Base-by-base conservation (phyloP, 768 basidiomycete genomes). In the Mycena alexandri region DNA sequence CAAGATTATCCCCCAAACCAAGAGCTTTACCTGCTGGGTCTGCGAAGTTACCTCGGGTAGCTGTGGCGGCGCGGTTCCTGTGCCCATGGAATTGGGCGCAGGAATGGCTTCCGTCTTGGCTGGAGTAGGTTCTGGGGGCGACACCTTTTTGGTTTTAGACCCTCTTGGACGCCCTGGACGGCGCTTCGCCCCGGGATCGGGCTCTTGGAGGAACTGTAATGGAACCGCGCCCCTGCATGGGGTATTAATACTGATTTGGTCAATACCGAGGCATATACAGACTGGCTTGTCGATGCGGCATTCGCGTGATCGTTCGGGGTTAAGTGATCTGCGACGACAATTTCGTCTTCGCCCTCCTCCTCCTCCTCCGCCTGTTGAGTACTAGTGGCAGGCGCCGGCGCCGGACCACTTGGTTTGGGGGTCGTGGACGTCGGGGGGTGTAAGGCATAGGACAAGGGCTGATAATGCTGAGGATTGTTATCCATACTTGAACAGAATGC, bases 381-480 rank as follows among this genome's bases (percentile, higher is more conserved):
- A 43, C 25, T 50, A 7, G 21, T 42, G 42, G 25, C 50, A 6
- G 29, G 57, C 64, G 63, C 34, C 47, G 44, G 53, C 33, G 59
- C 33, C 25, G 52, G 22, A 42, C 73, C 76, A 70, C 62, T 73
- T 73, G 79, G 58, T 41, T 65, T 68, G 71, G 67, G 79, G 58
- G 64, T 75, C 34, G 76, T 74, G 57, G 76, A 78, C 75, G 76
- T 65, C 68, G 87, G 90, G 0, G 89, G 89, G 76, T 91, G 82
- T 43, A 93, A 83, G 47, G 92, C 92, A 82, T 92, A 90, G 61
- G 92, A 93, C 72, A 93, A 84, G 29, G 92, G 90, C 68, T 92
- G 91, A 80, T 93, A 92, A 69, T 90, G 90, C 76, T 93, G 91
- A 61, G 90, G 90, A 76, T 91, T 91, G 77, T 91, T 91, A 79